These are phyloP conservation scores for Cryptosporidium baileyi DNA, from an alignment of 169 alveolate species.

Conservation along the genomic window DNA sequence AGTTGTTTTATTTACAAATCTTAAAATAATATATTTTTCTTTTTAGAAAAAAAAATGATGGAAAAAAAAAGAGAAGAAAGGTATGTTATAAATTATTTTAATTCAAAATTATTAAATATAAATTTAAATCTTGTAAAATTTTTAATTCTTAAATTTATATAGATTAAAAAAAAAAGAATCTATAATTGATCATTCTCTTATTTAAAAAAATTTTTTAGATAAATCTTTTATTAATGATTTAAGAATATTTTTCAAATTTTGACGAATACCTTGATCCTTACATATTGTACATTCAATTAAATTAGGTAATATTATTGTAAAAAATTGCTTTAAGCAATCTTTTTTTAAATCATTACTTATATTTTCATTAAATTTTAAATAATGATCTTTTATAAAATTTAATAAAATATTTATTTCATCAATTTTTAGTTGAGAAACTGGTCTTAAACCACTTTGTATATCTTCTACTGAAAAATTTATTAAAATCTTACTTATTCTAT, in stretches of 20 bases:
- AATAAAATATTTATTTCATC: conserved; percentile 19
- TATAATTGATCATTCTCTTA: background rate
- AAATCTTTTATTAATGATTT: background rate
- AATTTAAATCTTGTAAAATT: background rate
- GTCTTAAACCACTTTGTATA: conserved; percentile 62
- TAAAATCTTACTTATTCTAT: background rate
- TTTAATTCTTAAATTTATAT: background rate
- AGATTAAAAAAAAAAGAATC: background rate
- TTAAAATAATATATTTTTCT: background rate
- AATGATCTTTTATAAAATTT: background rate
- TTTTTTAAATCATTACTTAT: background rate
- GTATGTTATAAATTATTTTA: background rate
- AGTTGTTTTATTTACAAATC: background rate
- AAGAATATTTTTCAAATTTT: background rate
- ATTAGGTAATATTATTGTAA: conserved; percentile 1
- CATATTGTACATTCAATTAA: conserved; percentile 44
- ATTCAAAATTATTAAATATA: background rate
- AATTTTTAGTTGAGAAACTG: conserved; percentile 29
- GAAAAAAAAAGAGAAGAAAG: conserved; percentile 41
- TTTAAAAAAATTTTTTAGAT: background rate
- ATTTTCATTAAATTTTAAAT: background rate
- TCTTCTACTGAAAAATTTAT: conserved; percentile 44
- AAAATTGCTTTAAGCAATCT: background rate
- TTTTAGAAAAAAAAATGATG: conserved; percentile 11
- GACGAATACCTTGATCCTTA: conserved; percentile 52